phyloP scores from a whole-genome alignment of 345 rosid species.

The Syzygium aqueum region DNA sequence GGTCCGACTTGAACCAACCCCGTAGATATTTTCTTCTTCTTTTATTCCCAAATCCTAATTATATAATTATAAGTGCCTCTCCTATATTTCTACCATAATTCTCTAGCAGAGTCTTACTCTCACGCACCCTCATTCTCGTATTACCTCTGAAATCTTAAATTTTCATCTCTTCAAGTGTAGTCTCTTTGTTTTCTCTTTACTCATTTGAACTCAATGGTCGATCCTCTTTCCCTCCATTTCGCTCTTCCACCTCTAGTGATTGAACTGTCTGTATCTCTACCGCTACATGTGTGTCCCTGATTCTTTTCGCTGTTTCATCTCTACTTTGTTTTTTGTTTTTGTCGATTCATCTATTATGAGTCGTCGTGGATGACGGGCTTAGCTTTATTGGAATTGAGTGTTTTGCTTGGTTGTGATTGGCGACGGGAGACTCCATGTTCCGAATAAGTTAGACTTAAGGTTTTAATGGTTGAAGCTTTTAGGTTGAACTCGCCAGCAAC shows the following conservation, averaged over 20 bases:
- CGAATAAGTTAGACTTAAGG: no score
- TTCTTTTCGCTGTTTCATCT: neutral
- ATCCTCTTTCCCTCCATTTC: neutral
- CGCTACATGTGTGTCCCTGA: neutral
- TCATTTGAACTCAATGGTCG: neutral
- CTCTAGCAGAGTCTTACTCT: neutral
- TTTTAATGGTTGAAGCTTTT: no score
- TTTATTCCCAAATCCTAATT: no score
- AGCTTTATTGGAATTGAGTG: neutral
- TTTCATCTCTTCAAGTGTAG: neutral
- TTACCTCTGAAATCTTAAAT: neutral
- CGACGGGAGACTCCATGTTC: neutral
- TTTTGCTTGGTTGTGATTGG: neutral
- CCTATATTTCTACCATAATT: neutral
- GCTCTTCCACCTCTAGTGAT: neutral
- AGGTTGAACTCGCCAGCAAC: no score
- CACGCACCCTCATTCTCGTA: neutral
- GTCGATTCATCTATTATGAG: neutral
- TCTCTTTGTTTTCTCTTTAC: neutral
- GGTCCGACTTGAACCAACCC: no score
- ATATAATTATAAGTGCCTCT: neutral
- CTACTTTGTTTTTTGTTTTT: no score
- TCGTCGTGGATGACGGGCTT: fast-evolving
- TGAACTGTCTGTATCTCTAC: neutral
- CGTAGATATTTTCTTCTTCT: no score